phyloP scores from a whole-genome alignment of 345 rosid genomes.

The Hibiscus mutabilis region DNA sequence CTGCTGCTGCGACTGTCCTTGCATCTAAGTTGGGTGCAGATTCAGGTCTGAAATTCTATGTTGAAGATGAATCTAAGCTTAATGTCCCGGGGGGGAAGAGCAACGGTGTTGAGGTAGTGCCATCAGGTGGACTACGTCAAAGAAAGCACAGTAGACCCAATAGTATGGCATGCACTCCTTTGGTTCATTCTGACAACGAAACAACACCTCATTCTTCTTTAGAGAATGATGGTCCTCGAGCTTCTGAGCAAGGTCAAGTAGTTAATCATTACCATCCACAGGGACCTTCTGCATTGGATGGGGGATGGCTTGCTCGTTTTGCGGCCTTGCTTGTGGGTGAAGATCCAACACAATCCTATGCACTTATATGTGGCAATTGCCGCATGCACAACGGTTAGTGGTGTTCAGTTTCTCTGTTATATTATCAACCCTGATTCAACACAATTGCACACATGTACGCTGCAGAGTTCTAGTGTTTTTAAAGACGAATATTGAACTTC shows the following conservation, averaged over 20 bases:
- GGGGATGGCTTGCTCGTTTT: slow-evolving; percentile 85
- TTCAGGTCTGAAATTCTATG: slow-evolving; percentile 72
- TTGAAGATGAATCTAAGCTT: slow-evolving; percentile 58
- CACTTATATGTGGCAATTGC: slow-evolving; percentile 91
- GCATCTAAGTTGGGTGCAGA: slow-evolving; percentile 97
- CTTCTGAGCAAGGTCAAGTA: slow-evolving; percentile 46
- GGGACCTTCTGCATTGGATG: slow-evolving; percentile 43
- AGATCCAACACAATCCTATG: slow-evolving; percentile 87
- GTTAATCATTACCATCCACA: slow-evolving; percentile 56
- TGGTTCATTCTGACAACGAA: slow-evolving; percentile 37
- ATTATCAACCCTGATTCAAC: not conserved
- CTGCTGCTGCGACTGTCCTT: slow-evolving; percentile 93
- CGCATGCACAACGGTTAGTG: slow-evolving; percentile 90
- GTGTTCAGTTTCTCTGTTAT: not conserved
- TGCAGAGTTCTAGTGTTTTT: not conserved
- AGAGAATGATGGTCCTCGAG: slow-evolving; percentile 27
- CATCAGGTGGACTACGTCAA: slow-evolving; percentile 61
- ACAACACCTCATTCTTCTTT: slow-evolving; percentile 29
- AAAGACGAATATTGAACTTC: not conserved
- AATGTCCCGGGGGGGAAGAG: slow-evolving; percentile 48
- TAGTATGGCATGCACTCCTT: slow-evolving; percentile 41
- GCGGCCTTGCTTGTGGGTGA: slow-evolving; percentile 97
- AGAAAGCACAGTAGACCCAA: slow-evolving; percentile 53
- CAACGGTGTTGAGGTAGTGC: slow-evolving; percentile 56
- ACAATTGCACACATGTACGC: not conserved